These are phyloP conservation scores for Elongisporangium prolatum DNA, from an alignment of 352 stramenopile genomes.

Conservation along the genomic window DNA sequence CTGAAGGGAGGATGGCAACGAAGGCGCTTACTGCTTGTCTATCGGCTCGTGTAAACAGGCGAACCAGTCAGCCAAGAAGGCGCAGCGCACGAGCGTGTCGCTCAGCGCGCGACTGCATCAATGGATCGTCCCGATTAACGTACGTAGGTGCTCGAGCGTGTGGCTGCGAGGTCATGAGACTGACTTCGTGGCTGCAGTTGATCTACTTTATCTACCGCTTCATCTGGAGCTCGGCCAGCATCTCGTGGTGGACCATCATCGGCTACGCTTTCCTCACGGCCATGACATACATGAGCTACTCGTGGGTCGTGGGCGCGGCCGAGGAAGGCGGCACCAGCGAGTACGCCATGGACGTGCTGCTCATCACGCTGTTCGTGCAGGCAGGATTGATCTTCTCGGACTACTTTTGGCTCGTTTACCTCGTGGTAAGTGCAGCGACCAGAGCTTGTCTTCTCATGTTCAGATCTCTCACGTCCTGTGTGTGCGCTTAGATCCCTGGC, in stretches of 20 bases:
- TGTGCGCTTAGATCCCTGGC: conserved; percentile 46
- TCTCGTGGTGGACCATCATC: conserved; percentile 65
- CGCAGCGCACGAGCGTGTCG: conserved; percentile 55
- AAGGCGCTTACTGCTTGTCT: not conserved
- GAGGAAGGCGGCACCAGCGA: conserved; percentile 79
- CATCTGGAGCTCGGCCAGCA: conserved; percentile 58
- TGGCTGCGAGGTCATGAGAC: not conserved
- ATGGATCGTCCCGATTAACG: conserved; percentile 81
- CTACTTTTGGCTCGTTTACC: conserved; percentile 86
- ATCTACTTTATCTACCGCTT: conserved; percentile 77
- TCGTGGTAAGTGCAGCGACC: conserved; percentile 36
- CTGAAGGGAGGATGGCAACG: not conserved
- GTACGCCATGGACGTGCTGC: conserved; percentile 85
- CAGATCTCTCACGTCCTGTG: not conserved
- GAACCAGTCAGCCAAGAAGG: conserved; percentile 85
- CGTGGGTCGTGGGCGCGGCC: conserved; percentile 71
- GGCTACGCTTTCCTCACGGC: conserved; percentile 62
- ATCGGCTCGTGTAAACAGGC: conserved; percentile 29
- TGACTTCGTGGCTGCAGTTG: conserved; percentile 14
- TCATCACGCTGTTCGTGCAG: conserved; percentile 81
- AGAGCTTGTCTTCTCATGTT: not conserved
- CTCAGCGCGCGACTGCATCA: conserved; percentile 69
- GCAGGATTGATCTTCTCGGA: conserved; percentile 68
- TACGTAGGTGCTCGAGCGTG: conserved; percentile 9
- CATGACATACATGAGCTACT: conserved; percentile 76